These are phyloP conservation scores for Pythium sukuiense DNA, from an alignment of 352 stramenopile species.

Conservation along the genomic window DNA sequence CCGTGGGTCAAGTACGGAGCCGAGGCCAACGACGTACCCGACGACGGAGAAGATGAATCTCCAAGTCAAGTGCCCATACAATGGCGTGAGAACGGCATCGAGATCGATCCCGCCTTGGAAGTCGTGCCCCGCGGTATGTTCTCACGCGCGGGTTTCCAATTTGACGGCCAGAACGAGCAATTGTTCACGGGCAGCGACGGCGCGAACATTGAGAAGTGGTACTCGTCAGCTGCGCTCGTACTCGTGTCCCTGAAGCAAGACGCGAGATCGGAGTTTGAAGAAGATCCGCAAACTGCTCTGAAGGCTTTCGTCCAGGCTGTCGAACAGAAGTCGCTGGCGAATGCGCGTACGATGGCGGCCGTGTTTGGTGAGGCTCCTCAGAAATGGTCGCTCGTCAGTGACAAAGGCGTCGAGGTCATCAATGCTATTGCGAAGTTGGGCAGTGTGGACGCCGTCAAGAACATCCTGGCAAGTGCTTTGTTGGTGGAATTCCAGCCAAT, in stretches of 20 bases:
- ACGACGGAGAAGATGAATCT: background rate
- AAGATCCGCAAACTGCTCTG: background rate
- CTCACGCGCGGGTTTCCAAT: background rate
- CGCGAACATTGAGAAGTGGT: slow-evolving; percentile 15
- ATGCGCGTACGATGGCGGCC: slow-evolving; percentile 1
- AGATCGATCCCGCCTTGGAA: slow-evolving; percentile 4
- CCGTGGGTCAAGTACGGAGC: background rate
- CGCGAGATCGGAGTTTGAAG: background rate
- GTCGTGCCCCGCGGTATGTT: slow-evolving; percentile 13
- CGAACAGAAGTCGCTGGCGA: background rate
- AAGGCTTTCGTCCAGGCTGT: background rate
- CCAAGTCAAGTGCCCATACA: background rate
- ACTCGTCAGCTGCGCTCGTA: slow-evolving; percentile 19
- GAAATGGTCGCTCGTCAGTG: background rate
- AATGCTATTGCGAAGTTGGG: background rate
- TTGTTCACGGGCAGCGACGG: slow-evolving; percentile 18
- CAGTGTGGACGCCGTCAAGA: background rate
- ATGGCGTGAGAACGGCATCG: background rate
- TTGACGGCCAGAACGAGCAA: slow-evolving; percentile 6
- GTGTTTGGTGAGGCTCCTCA: background rate
- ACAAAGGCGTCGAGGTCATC: slow-evolving; percentile 1
- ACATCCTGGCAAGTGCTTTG: background rate
- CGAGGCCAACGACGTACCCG: background rate
- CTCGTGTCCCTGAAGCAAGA: slow-evolving; percentile 8
- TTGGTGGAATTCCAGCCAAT: slow-evolving; percentile 9